Evolutionary conservation across 1,284 basidiomycete species (phyloP).

Genomic region (Trametes hirsuta): DNA sequence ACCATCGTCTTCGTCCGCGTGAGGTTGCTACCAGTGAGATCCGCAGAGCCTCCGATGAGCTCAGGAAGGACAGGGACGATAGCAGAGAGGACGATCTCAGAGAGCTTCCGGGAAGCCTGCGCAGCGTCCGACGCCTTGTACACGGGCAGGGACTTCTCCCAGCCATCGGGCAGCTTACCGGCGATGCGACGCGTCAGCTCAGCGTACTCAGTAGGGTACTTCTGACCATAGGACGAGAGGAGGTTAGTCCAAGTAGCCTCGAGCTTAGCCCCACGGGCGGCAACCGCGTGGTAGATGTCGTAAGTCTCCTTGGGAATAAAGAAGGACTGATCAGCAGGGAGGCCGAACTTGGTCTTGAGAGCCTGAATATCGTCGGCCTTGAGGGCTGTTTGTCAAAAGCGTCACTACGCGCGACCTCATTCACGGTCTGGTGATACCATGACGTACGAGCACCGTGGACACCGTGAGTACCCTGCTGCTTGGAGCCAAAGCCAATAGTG

Average conservation of each 20-base stretch:
- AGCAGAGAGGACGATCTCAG: conserved; percentile 86
- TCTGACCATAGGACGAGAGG: conserved; percentile 72
- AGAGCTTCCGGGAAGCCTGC: conserved; percentile 91
- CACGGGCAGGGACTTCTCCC: conserved; percentile 86
- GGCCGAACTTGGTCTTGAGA: conserved; percentile 86
- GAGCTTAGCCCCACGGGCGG: conserved; percentile 72
- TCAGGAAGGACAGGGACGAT: conserved; percentile 82
- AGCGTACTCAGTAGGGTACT: conserved; percentile 84
- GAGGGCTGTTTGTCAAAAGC: conserved; percentile 57
- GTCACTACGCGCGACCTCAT: not conserved
- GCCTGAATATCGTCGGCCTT: conserved; percentile 90
- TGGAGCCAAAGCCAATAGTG: conserved; percentile 93
- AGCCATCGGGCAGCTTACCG: conserved; percentile 82
- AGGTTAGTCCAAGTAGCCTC: conserved; percentile 81
- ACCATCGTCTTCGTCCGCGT: conserved; percentile 82
- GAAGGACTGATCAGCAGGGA: conserved; percentile 83
- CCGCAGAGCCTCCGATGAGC: conserved; percentile 88
- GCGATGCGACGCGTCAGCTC: conserved; percentile 87
- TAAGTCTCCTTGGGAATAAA: conserved; percentile 79
- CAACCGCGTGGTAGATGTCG: conserved; percentile 68
- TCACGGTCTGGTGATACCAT: not conserved
- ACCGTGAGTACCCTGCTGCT: conserved; percentile 89
- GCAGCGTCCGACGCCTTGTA: conserved; percentile 85
- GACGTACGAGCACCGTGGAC: conserved; percentile 88
- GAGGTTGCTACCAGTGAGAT: conserved; percentile 92